Base-by-base conservation (phyloP, 352 stramenopile genomes). In the Phytophthora aleatoria region DNA sequence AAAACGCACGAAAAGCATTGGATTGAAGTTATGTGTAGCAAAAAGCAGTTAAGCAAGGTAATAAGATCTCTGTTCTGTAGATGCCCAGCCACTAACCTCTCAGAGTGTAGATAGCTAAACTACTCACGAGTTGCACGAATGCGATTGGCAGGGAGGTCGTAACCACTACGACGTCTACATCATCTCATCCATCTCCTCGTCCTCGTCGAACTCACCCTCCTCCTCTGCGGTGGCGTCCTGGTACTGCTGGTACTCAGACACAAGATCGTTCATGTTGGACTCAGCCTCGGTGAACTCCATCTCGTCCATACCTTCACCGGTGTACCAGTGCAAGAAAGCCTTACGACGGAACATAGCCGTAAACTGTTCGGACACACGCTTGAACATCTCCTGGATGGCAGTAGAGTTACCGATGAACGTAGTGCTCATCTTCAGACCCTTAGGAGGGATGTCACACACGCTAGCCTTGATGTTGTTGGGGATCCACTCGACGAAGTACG, bases 251-350 rank as follows among this genome's bases (percentile, higher is more conserved):
- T 99, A 99, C 83, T 99, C 98, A 50, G 97, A 99, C 50, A 99
- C 97, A 60, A 99, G 85, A 85, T 99, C 98, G 84, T 99, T 99
- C 95, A 99, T 99, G 95, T 99, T 99, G 61, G 96, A 99, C 85
- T 99, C 98, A 35, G 98, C 98, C 88, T 99, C 98, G 48, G 98
- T 99, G 89, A 99, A 99, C 85, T 99, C 98, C 98, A 99, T 99
- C 83, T 99, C 98, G 73, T 99, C 98, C 98, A 99, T 99, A 79
- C 98, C 98, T 85, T 99, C 98, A 48, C 98, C 98, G 45, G 98
- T 99, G 91, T 99, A 99, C 98, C 98, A 99, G 83, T 99, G 98
- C 77, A 99, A 94, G 92, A 99, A 99, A 73, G 98, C 98, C 93
- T 99, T 99, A 81, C 98, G 94, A 89, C 97, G 96, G 96, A 99